phyloP scores from a whole-genome alignment of 169 alveolate genomes.

The Eimeria falciformis region DNA sequence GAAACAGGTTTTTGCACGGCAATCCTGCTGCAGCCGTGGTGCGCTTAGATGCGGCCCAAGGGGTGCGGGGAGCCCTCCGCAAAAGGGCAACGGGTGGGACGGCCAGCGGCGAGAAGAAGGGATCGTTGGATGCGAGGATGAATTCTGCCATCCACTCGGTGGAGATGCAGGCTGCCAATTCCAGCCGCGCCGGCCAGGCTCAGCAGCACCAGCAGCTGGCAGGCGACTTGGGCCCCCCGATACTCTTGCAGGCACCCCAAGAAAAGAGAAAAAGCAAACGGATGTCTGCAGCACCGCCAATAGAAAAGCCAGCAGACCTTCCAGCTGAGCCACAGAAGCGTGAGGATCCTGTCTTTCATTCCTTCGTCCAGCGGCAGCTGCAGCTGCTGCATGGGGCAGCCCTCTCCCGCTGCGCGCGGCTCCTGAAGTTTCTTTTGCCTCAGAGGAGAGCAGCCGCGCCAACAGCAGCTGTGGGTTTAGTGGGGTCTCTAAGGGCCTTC shows the following conservation, averaged over 20 bases:
- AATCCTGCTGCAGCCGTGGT: constrained; percentile 49
- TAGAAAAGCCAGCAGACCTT: not conserved
- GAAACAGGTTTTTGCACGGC: constrained; percentile 39
- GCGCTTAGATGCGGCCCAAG: constrained; percentile 15
- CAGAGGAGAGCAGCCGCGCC: not conserved
- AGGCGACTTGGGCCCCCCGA: constrained; percentile 49
- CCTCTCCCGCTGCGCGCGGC: constrained; percentile 63
- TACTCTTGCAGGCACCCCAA: constrained; percentile 40
- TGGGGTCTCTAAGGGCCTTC: not conserved
- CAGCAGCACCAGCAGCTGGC: constrained; percentile 54
- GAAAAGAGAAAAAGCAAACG: constrained; percentile 24
- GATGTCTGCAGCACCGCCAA: constrained; percentile 21
- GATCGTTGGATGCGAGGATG: not conserved
- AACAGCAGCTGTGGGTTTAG: not conserved
- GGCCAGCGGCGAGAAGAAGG: not conserved
- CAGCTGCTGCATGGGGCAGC: constrained; percentile 65
- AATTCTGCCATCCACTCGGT: not conserved
- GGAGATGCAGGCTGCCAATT: not conserved
- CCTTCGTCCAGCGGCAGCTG: constrained; percentile 70
- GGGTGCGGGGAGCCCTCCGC: constrained; percentile 58
- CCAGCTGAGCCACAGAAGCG: not conserved
- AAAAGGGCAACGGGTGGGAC: not conserved
- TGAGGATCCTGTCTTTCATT: constrained; percentile 63
- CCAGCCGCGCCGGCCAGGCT: not conserved
- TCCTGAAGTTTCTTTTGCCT: constrained; percentile 52